Conservation (phyloP, 768 basidiomycete species). For the Tylopilus subfusipes region DNA sequence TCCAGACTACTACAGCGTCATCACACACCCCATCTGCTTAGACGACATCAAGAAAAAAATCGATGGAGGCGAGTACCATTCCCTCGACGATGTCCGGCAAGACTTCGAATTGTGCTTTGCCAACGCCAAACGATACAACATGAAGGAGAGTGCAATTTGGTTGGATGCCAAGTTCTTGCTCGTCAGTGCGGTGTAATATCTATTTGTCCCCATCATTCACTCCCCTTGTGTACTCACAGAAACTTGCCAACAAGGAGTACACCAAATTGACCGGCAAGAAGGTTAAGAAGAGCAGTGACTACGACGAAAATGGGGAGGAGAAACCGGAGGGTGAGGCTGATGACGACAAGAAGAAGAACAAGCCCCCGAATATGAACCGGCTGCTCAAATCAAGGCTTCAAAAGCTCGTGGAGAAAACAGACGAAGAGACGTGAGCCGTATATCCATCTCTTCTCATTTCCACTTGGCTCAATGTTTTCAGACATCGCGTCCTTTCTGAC, state of each 20-base stretch:
- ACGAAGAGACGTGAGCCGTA: conserved; percentile 53
- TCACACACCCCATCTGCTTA: conserved; percentile 78
- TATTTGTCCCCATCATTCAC: conserved; percentile 1
- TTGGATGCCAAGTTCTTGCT: conserved; percentile 78
- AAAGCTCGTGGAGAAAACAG: conserved; percentile 70
- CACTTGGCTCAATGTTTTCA: conserved; percentile 25
- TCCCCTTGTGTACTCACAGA: conserved; percentile 32
- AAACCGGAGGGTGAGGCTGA: conserved; percentile 42
- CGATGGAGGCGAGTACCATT: conserved; percentile 53
- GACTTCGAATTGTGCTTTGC: conserved; percentile 77
- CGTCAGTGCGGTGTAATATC: conserved; percentile 42
- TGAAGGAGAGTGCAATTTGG: conserved; percentile 75
- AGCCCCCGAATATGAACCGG: conserved; percentile 59
- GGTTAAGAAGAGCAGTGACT: conserved; percentile 36
- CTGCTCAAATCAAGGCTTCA: conserved; percentile 66
- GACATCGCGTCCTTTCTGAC: conserved; percentile 62
- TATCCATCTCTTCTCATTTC: conserved; percentile 1
- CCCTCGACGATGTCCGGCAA: conserved; percentile 61
- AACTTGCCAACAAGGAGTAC: conserved; percentile 46
- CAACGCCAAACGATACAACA: conserved; percentile 81
- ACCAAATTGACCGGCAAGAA: conserved; percentile 42
- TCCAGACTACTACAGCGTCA: conserved; percentile 83
- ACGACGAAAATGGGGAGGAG: conserved; percentile 39
- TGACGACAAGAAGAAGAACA: conserved; percentile 47
- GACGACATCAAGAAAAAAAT: conserved; percentile 85